Percentiles rank a stretch among this genome's conserved stretches.
Conservation (phyloP, 1,139 yeast genomes). For the Candida glucosophila region DNA sequence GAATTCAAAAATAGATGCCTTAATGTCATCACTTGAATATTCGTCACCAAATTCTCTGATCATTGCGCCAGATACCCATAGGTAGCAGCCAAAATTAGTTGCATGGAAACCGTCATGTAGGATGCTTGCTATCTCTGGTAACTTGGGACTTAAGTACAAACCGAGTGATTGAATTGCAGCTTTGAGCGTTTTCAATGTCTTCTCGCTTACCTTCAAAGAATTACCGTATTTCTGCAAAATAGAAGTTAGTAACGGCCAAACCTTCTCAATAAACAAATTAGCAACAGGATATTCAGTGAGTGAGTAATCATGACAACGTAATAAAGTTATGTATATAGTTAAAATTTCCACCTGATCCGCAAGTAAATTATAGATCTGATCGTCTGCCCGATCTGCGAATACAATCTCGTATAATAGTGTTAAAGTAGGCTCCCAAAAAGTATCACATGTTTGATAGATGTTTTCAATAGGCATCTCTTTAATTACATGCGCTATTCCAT, state of each 20-base stretch:
- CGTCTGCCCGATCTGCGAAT: conserved; percentile 16
- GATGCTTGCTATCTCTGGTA: conserved; percentile 56
- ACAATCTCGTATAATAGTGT: conserved; percentile 30
- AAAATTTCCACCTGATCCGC: conserved; percentile 75
- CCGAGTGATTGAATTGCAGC: conserved; percentile 61
- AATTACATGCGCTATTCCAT: conserved; percentile 84
- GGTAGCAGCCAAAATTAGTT: conserved; percentile 70
- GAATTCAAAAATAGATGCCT: conserved; percentile 39
- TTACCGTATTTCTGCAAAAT: conserved; percentile 48
- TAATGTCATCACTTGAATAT: conserved; percentile 25
- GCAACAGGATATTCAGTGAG: conserved; percentile 46
- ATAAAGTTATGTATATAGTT: conserved; percentile 59
- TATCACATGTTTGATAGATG: conserved; percentile 27
- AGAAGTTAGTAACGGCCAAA: conserved; percentile 51
- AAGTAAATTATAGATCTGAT: conserved; percentile 32
- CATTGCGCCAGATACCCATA: conserved; percentile 85
- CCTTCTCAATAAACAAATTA: conserved; percentile 40
- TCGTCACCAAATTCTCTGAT: conserved; percentile 74
- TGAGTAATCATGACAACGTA: conserved; percentile 32
- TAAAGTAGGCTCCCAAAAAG: conserved; percentile 65
- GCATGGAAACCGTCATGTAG: conserved; percentile 61
- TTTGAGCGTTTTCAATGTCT: conserved; percentile 61
- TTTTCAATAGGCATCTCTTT: conserved; percentile 38
- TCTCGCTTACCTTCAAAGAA: conserved; percentile 59
- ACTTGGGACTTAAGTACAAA: conserved; percentile 52